Base-by-base conservation (phyloP, 2,329 filamentous ascomycete genomes). In the Colletotrichum spaethianum region DNA sequence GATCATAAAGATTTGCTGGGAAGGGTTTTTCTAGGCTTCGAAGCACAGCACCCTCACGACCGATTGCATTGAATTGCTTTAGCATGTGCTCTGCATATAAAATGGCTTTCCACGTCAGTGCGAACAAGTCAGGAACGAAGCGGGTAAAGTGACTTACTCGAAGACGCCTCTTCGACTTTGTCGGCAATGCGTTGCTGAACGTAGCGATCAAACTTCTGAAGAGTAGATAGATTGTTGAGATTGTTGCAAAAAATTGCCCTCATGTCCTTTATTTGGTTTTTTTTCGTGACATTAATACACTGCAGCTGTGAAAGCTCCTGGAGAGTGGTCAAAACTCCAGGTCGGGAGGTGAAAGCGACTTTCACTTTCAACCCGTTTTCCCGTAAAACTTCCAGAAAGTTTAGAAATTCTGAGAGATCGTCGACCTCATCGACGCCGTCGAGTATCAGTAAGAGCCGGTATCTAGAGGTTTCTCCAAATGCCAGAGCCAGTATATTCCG, bases 1-100 rank as follows among this genome's bases (percentile, higher is more conserved):
- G 44, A 0, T 67, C 77, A 38, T 79, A 48, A 2, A 79, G 75
- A 0, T 65, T 73, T 0, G 74, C 69, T 4, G 82, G 76, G 2
- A 78, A 52, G 0, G 75, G 65, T 23, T 77, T 75, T 0, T 77
- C 72, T 0, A 83, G 63, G 2, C 76, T 69, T n/a, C 79, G 75
- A 1, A 82, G 73, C 0, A 81, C 77, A 0, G 79, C 78, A 6
- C 78, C 76, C 61, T 83, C 80, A 0, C 81, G 78, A 1, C 79
- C 78, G 1, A 83, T 73, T 9, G 75, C 70, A 9, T 80, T 76
- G 4, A 83, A 71, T 0, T 79, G 74, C 8, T 72, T 52, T 0
- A 84, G 75, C 33, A 82, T 75, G n/a, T 83, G 80, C 31, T 83
- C 78, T 0, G 79, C 78, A 40, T 83, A 83, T 0, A 83, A 75